Base-by-base conservation (phyloP, 2,329 filamentous ascomycete species). In the Cordyceps farinosa region DNA sequence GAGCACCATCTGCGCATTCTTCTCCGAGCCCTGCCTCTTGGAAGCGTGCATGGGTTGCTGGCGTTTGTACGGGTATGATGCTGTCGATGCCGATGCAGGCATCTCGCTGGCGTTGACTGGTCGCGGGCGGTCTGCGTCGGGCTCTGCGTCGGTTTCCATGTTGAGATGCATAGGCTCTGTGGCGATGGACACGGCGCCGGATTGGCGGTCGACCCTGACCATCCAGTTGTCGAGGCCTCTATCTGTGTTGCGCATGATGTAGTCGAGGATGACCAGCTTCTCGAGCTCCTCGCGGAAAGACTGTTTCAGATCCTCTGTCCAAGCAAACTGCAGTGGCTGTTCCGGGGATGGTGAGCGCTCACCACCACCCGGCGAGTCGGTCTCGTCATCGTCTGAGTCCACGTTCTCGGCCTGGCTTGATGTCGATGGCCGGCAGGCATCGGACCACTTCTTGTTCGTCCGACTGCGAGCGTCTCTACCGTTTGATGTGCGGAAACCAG, bases 201-300 rank as follows among this genome's bases (percentile, higher is more conserved):
- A 87, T 69, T 92, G 85, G 83, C 88, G 91, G 75, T 99, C 93
- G 38, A 99, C 91, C 75, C 92, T 95, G 73, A 99, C 92, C 95
- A 99, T 99, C 95, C 95, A 99, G 70, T 99, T 99, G 74, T 99
- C 95, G 63, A 97, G 81, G 1, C 95, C 95, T 77, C 95, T 86
- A 74, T 99, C 95, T 1, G 95, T 99, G 73, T 99, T 99, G 64
- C 95, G 87, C 95, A 99, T 99, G 67, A 99, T 96, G 74, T 99
- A 99, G 77, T 99, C 95, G 67, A 99, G 77, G 70, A 99, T 96
- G 29, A 99, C 96, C 8, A 99, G 82, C 76, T 97, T 98, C 78
- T 99, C 95, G 54, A 99, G 82, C 77, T 98, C 91, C 75, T 99
- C 95, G 44, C 95, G 83, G 73, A 99, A 97, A 0, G 91, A 90